Conservation (phyloP, 148 eudicot species). For the Tetragonia tetragonoides region DNA sequence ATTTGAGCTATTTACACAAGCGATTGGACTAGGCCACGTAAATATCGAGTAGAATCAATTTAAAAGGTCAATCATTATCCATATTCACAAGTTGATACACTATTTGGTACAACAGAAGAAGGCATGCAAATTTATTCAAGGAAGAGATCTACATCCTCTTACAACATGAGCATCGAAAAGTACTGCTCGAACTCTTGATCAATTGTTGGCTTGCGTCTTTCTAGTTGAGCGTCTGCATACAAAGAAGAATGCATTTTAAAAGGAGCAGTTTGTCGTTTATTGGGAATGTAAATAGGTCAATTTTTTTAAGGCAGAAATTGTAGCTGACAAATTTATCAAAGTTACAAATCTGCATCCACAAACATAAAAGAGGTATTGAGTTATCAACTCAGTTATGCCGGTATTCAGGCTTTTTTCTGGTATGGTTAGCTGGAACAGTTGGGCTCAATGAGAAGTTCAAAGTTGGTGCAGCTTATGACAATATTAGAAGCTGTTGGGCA, state of each 20-base stretch:
- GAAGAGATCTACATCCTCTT: background rate
- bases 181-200: constrained; percentile 47
- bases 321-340: background rate
- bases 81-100: background rate
- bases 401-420: no score
- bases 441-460: no score
- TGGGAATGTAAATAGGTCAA: background rate
- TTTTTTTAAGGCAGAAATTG: background rate
- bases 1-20: no score
- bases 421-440: no score
- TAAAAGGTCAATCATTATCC: background rate
- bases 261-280: background rate
- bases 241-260: background rate
- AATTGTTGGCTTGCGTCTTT: constrained; percentile 30
- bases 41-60: background rate
- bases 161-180: constrained; percentile 41
- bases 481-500: no score
- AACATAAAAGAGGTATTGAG: background rate
- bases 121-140: background rate
- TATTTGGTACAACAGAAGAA: background rate
- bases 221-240: constrained; percentile 30
- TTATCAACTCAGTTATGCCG: background rate
- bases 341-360: background rate
- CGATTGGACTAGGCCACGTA: no score
- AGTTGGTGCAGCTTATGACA: no score